Evolutionary conservation across 192 early-diverging fungal genomes (phyloP).

Genomic region (Kappamyces sp.): DNA sequence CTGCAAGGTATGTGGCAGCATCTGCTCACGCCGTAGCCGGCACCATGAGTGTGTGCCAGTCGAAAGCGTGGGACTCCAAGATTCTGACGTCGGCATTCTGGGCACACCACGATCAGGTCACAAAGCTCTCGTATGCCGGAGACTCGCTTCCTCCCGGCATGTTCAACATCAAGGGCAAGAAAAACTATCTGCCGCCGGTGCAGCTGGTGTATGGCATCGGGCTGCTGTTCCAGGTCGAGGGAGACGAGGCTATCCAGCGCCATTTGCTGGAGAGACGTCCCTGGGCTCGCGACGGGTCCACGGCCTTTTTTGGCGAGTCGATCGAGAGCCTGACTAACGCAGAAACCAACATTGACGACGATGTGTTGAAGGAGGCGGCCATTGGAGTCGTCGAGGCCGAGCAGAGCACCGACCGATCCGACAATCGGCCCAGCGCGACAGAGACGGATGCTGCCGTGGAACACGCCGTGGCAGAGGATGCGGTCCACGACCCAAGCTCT

Average conservation of each 20-base stretch:
- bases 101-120: constrained; percentile 82
- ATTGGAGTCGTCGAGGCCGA: constrained; percentile 7
- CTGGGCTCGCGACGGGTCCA: constrained; percentile 26
- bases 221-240: constrained; percentile 85
- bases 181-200: constrained; percentile 86
- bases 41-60: constrained; percentile 89
- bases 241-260: constrained; percentile 51
- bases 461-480: constrained; percentile 1
- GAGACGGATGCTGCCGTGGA: constrained; percentile 11
- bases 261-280: constrained; percentile 69
- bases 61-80: constrained; percentile 95
- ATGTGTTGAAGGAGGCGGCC: background rate
- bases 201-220: constrained; percentile 96
- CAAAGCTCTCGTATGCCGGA: constrained; percentile 84
- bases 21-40: constrained; percentile 47
- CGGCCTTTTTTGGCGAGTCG: too few species aligned
- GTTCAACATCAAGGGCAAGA: constrained; percentile 93
- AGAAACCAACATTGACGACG: too few species aligned
- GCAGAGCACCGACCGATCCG: too few species aligned
- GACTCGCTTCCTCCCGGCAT: constrained; percentile 85
- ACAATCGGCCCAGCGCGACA: background rate
- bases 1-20: constrained; percentile 47
- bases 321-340: too few species aligned
- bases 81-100: constrained; percentile 93
- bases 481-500: constrained; percentile 27